These are phyloP conservation scores for Claviceps quebecensis DNA, from an alignment of 2,329 filamentous ascomycete species.

Conservation along the genomic window DNA sequence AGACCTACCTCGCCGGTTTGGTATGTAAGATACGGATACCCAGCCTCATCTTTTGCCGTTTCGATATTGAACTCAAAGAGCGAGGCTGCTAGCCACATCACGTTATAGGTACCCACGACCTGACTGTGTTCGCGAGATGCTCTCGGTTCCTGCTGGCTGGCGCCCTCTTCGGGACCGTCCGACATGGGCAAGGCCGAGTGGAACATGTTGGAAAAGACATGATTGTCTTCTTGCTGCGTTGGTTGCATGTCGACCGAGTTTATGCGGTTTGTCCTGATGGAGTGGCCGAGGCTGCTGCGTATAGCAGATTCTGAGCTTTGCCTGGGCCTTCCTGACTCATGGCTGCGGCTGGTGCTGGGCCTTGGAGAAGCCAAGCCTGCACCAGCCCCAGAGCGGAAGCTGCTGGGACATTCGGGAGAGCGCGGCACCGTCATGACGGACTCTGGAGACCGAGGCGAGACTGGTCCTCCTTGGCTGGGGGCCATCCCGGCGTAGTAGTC, in stretches of 20 bases:
- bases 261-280: conserved; percentile 40
- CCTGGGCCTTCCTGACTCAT: conserved; percentile 37
- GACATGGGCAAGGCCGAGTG: conserved; percentile 74
- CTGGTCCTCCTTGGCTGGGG: conserved; percentile 38
- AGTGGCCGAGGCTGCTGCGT: conserved; percentile 33
- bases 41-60: conserved; percentile 78
- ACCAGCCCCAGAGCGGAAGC: conserved; percentile 33
- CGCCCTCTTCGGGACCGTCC: conserved; percentile 44
- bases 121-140: conserved; percentile 43
- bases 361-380: conserved; percentile 27
- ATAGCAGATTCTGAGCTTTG: conserved; percentile 37
- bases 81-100: conserved; percentile 84
- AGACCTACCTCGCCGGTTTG: conserved; percentile 68
- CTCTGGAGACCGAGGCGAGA: conserved; percentile 42
- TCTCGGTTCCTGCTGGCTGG: conserved; percentile 38
- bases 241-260: conserved; percentile 28
- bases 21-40: conserved; percentile 92
- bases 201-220: conserved; percentile 64
- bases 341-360: conserved; percentile 46
- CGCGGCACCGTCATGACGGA: conserved; percentile 24
- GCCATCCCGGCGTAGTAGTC: conserved; percentile 33
- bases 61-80: conserved; percentile 97
- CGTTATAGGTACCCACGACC: conserved; percentile 45
- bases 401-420: conserved; percentile 37
- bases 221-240: conserved; percentile 32